Evolutionary conservation across 2,329 filamentous ascomycete genomes (phyloP).

Genomic region (Neophaeococcomyces aloes): DNA sequence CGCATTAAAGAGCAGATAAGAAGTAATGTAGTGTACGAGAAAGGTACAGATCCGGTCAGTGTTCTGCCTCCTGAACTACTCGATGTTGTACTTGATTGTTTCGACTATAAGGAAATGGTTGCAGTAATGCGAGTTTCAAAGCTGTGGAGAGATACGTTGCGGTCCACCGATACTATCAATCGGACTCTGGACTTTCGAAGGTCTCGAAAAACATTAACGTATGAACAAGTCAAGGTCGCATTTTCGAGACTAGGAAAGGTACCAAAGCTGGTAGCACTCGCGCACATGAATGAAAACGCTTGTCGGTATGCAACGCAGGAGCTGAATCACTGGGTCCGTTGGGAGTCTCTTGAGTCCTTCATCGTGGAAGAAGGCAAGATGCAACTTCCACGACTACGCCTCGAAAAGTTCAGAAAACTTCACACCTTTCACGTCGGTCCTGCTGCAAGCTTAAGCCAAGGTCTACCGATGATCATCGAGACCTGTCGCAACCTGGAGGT

Average conservation of each 20-base stretch:
- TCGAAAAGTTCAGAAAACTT: slow-evolving; percentile 3
- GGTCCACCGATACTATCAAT: slow-evolving; percentile 40
- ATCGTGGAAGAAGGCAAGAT: slow-evolving; percentile 5
- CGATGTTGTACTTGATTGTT: slow-evolving; percentile 40
- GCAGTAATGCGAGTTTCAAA: slow-evolving; percentile 45
- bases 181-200: slow-evolving; percentile 41
- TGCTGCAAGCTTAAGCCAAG: too few species aligned
- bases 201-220: slow-evolving; percentile 33
- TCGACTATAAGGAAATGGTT: slow-evolving; percentile 43
- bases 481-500: too few species aligned
- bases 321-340: slow-evolving; percentile 10
- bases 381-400: neutral
- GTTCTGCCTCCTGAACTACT: slow-evolving; percentile 46
- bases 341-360: neutral
- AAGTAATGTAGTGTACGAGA: slow-evolving; percentile 22
- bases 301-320: slow-evolving; percentile 14
- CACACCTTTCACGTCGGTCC: neutral
- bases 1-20: slow-evolving; percentile 38
- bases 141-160: slow-evolving; percentile 44
- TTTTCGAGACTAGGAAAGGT: slow-evolving; percentile 26
- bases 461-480: too few species aligned
- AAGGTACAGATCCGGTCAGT: slow-evolving; percentile 39
- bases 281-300: slow-evolving; percentile 22
- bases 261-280: slow-evolving; percentile 20
- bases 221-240: slow-evolving; percentile 24